A percentile compares a stretch with the other conserved stretches of the same genome.
Conservation (phyloP, 768 basidiomycete genomes). For the Mycena venus region DNA sequence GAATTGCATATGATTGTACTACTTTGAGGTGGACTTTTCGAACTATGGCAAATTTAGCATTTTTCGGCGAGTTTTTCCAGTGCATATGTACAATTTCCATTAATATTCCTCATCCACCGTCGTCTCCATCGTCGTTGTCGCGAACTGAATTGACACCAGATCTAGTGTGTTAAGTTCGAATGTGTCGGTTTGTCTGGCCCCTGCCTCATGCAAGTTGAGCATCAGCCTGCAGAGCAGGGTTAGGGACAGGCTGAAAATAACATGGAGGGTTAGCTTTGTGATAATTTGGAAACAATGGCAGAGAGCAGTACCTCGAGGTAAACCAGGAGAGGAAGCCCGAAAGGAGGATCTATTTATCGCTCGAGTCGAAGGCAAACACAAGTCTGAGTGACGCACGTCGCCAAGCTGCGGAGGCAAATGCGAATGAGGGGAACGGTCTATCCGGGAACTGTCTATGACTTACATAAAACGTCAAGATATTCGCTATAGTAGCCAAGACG, state of each 20-base stretch:
- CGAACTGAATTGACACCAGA: slow-evolving; percentile 13
- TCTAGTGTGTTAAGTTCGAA: slow-evolving; percentile 16
- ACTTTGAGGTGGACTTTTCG: slow-evolving; percentile 1
- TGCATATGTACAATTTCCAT: slow-evolving; percentile 24
- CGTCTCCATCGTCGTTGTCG: slow-evolving; percentile 17
- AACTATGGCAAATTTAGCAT: slow-evolving; percentile 10
- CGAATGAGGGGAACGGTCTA: neutral
- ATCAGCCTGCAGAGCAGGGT: neutral
- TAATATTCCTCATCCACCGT: slow-evolving; percentile 21
- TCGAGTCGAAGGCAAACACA: neutral
- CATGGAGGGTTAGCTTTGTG: too few species aligned
- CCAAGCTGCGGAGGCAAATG: neutral
- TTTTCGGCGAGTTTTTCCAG: slow-evolving; percentile 6
- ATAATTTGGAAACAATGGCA: neutral
- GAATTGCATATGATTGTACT: too few species aligned
- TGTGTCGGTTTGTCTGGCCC: neutral
- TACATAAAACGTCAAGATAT: neutral
- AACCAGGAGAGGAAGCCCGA: neutral
- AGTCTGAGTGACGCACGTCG: neutral
- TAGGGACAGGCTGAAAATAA: neutral
- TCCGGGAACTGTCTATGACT: neutral
- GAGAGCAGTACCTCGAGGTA: neutral
- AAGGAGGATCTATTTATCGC: neutral
- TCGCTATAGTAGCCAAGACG: neutral
- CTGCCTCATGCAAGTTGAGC: neutral